These are phyloP conservation scores for Oidiodendron maius DNA, from an alignment of 495 filamentous ascomycete species.

Conservation along the genomic window DNA sequence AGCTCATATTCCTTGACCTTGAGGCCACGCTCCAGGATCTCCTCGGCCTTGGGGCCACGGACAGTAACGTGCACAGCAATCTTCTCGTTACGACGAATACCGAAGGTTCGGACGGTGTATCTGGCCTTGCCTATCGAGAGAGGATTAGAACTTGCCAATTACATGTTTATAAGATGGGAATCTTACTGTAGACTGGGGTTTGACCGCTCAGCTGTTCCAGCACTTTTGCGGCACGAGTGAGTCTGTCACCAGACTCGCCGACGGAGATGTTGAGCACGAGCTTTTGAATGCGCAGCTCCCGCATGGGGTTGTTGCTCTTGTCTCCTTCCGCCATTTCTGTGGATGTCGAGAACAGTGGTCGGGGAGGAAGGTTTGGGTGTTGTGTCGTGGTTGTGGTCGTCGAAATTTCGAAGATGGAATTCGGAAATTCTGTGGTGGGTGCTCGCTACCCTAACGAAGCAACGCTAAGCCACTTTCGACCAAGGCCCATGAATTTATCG, in stretches of 20 bases:
- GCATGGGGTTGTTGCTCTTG: conserved; percentile 95
- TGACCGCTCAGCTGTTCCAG: conserved; percentile 99
- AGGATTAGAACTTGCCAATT: background rate
- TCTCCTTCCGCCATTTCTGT: conserved; percentile 51
- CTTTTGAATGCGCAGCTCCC: conserved; percentile 99
- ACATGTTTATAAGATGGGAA: background rate
- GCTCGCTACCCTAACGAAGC: conserved; percentile 7
- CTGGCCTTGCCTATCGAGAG: conserved; percentile 80
- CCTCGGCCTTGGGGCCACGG: conserved; percentile 99
- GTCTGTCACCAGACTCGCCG: conserved; percentile 99
- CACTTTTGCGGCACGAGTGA: conserved; percentile 99
- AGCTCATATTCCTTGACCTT: conserved; percentile 99
- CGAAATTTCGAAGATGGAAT: conserved; percentile 7
- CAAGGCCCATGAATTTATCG: background rate
- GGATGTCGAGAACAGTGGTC: conserved; percentile 19
- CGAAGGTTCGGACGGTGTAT: conserved; percentile 99
- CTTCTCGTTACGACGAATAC: conserved; percentile 99
- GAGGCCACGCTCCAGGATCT: conserved; percentile 99
- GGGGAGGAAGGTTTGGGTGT: conserved; percentile 19
- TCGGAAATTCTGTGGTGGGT: conserved; percentile 11
- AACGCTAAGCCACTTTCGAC: background rate
- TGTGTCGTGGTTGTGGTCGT: no score
- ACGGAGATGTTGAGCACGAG: conserved; percentile 99
- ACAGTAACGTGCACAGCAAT: conserved; percentile 99
- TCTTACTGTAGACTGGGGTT: conserved; percentile 96